A percentile compares a stretch with the other conserved stretches of the same genome.
Conservation (phyloP, 2,329 filamentous ascomycete species). For the Pestalotiopsis sp. region DNA sequence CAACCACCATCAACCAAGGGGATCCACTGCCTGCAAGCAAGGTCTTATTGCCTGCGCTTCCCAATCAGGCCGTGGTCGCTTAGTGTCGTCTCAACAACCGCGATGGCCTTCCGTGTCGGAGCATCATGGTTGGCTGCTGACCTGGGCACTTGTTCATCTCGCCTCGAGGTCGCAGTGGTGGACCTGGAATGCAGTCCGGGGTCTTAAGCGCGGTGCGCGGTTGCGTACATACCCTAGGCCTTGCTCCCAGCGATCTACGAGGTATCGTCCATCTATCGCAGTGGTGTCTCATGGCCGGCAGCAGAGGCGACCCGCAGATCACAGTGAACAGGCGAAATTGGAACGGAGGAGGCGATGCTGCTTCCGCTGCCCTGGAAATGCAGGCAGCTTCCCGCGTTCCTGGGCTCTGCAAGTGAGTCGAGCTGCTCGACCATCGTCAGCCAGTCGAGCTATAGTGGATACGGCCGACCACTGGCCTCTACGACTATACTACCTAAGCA, state of each 20-base stretch:
- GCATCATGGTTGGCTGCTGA: constrained; percentile 30
- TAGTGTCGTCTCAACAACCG: constrained; percentile 22
- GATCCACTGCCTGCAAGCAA: background rate
- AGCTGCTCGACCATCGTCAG: constrained; percentile 3
- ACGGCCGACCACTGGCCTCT: constrained; percentile 17
- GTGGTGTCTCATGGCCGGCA: constrained; percentile 3
- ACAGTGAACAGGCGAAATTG: constrained; percentile 20
- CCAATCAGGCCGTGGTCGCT: constrained; percentile 13
- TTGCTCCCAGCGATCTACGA: background rate
- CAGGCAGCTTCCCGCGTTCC: background rate
- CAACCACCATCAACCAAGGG: background rate
- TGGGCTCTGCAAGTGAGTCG: background rate
- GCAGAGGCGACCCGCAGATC: constrained; percentile 1
- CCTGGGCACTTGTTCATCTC: constrained; percentile 11
- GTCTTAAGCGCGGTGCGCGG: constrained; percentile 33
- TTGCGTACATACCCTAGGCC: constrained; percentile 1
- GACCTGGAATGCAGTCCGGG: constrained; percentile 14
- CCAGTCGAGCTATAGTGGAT: constrained; percentile 28
- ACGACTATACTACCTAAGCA: constrained; percentile 10
- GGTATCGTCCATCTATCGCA: background rate
- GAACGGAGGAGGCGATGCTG: constrained; percentile 25
- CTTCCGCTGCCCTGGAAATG: constrained; percentile 15
- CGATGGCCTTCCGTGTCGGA: constrained; percentile 20
- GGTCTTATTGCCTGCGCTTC: constrained; percentile 8
- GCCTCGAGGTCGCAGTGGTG: constrained; percentile 15